A percentile compares a stretch with the other conserved stretches of the same genome.
Evolutionary conservation across 306 rosid species (phyloP).

Genomic region (Carpinus viminea): DNA sequence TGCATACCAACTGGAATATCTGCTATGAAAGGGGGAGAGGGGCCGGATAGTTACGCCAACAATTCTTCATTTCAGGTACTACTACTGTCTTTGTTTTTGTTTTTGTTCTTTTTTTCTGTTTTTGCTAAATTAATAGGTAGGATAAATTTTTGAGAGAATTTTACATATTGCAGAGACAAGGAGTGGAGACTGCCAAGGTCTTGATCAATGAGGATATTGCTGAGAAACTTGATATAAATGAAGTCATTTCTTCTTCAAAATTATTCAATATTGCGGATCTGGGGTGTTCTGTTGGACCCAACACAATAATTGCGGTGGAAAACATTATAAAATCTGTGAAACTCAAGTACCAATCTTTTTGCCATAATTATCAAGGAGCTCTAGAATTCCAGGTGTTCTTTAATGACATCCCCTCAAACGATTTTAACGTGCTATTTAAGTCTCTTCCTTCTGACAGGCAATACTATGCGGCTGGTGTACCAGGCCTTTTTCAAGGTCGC

Average conservation of each 20-base stretch:
- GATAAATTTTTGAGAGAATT: neutral
- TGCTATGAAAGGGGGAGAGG: neutral
- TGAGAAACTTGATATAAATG: neutral
- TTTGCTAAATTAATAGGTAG: neutral
- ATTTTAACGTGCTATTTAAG: conserved; percentile 10
- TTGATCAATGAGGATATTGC: neutral
- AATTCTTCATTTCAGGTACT: neutral
- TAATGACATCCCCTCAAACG: conserved; percentile 15
- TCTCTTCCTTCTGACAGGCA: neutral
- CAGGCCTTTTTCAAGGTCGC: conserved; percentile 1
- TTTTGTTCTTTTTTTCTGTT: neutral
- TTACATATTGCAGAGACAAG: neutral
- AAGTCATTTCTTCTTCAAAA: neutral
- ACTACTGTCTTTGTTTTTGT: too few species aligned
- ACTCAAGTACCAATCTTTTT: neutral
- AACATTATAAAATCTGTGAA: neutral
- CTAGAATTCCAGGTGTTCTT: conserved; percentile 13
- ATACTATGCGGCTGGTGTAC: conserved; percentile 1
- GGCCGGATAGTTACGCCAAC: neutral
- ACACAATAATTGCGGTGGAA: neutral
- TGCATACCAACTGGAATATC: neutral
- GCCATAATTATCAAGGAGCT: neutral
- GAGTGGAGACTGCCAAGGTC: neutral
- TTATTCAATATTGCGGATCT: neutral
- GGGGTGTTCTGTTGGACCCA: conserved; percentile 7